Conservation (phyloP, 1,139 yeast genomes). For the Debaryomyces coudertii region DNA sequence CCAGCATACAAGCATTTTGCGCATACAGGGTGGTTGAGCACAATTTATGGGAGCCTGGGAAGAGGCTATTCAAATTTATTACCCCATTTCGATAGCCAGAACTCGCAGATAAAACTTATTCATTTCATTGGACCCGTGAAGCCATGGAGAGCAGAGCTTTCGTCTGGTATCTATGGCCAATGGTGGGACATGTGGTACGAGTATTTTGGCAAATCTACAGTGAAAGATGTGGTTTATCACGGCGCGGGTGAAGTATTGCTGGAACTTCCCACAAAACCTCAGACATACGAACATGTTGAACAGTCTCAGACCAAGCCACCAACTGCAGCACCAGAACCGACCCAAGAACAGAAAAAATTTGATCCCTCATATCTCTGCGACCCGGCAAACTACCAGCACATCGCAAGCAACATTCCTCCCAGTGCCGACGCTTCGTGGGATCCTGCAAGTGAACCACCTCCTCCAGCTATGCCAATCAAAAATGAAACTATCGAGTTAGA, state of each 20-base stretch:
- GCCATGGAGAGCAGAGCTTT: conserved; percentile 64
- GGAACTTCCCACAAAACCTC: not conserved
- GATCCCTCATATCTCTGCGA: conserved; percentile 27
- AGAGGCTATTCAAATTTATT: conserved; percentile 33
- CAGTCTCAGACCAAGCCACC: not conserved
- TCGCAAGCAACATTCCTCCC: conserved; percentile 22
- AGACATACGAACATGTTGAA: not conserved
- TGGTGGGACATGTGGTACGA: conserved; percentile 53
- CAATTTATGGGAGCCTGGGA: conserved; percentile 22
- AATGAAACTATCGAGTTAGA: conserved; percentile 11
- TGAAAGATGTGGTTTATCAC: conserved; percentile 16
- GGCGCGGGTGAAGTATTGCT: not conserved
- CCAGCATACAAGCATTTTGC: conserved; percentile 76
- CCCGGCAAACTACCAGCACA: conserved; percentile 33
- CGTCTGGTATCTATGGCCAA: conserved; percentile 29
- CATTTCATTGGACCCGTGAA: conserved; percentile 84
- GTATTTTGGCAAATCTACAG: conserved; percentile 29
- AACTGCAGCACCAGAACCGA: not conserved
- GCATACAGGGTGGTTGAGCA: conserved; percentile 12
- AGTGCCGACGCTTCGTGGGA: conserved; percentile 43
- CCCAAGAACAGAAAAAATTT: conserved; percentile 9
- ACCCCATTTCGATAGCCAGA: conserved; percentile 23
- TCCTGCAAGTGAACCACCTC: conserved; percentile 43
- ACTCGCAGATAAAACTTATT: conserved; percentile 53
- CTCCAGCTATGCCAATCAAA: conserved; percentile 12